phyloP scores from a whole-genome alignment of 768 basidiomycete species.

The Lactarius psammicola region DNA sequence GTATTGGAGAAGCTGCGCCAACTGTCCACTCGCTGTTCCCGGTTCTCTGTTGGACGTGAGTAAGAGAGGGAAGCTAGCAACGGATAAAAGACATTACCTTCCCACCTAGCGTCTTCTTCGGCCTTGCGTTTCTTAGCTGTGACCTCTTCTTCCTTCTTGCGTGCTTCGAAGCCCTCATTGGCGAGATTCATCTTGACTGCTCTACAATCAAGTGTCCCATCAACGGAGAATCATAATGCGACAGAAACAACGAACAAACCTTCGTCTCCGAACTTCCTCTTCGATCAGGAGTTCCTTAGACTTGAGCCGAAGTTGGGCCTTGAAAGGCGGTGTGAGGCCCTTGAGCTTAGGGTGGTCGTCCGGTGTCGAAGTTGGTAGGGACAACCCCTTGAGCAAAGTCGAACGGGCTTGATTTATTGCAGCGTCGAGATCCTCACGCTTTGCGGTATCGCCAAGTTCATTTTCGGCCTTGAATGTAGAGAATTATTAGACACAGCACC shows the following conservation, averaged over 20 bases:
- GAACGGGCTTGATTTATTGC: constrained; percentile 72
- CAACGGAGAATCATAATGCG: neutral
- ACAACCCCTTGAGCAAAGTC: constrained; percentile 59
- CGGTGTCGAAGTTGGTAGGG: constrained; percentile 57
- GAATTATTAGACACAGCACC: constrained; percentile 2
- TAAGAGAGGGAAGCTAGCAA: neutral
- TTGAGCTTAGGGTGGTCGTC: constrained; percentile 60
- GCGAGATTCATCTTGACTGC: constrained; percentile 89
- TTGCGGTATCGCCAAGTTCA: constrained; percentile 74
- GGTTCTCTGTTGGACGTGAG: constrained; percentile 48
- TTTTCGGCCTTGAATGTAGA: constrained; percentile 65
- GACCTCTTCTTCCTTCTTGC: constrained; percentile 87
- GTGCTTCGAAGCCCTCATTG: constrained; percentile 90
- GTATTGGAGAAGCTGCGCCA: constrained; percentile 73
- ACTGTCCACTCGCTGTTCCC: constrained; percentile 80
- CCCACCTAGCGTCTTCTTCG: constrained; percentile 87
- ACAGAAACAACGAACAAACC: constrained; percentile 47
- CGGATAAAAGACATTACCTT: constrained; percentile 52
- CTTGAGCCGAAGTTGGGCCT: constrained; percentile 62
- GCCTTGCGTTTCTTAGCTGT: constrained; percentile 76
- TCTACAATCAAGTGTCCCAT: constrained; percentile 40
- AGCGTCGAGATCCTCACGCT: constrained; percentile 80
- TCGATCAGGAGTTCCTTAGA: constrained; percentile 86
- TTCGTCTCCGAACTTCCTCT: constrained; percentile 81
- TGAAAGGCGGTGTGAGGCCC: constrained; percentile 59